Conservation (phyloP, 164 flowering plant genomes). For the Sextonia rubra region DNA sequence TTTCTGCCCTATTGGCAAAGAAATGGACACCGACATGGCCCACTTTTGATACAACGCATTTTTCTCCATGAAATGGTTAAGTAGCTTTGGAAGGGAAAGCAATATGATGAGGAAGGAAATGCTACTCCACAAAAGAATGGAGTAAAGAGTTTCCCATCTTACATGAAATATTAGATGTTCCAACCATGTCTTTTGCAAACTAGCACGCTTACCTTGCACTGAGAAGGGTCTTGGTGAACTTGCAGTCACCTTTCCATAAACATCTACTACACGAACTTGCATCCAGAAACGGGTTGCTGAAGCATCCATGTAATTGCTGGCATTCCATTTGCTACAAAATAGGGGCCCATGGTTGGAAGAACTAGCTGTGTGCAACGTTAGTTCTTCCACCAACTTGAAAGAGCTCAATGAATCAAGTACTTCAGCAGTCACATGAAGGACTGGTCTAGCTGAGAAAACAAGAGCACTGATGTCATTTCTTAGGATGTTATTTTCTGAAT, state of each 20-base stretch:
- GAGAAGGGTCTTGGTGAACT: conserved; percentile 14
- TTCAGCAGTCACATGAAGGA: conserved; percentile 17
- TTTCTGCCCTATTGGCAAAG: conserved; percentile 13
- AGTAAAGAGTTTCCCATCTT: conserved; percentile 18
- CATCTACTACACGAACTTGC: conserved; percentile 13
- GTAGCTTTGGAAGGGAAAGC: conserved; percentile 14
- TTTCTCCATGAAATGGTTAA: conserved; percentile 13
- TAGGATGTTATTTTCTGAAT: background rate
- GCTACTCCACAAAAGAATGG: conserved; percentile 12
- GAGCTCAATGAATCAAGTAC: conserved; percentile 7
- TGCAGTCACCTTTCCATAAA: conserved; percentile 9
- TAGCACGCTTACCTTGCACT: conserved; percentile 12
- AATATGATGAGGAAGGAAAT: conserved; percentile 10
- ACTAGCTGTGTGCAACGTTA: conserved; percentile 5
- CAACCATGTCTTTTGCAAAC: conserved; percentile 13
- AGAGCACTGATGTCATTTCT: conserved; percentile 17
- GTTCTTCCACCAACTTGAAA: conserved; percentile 17
- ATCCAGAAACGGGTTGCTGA: conserved; percentile 20
- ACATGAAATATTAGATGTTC: conserved; percentile 11
- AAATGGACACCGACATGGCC: conserved; percentile 15
- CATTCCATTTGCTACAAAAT: conserved; percentile 9
- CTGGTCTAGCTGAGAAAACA: conserved; percentile 9
- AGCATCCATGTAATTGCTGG: conserved; percentile 8
- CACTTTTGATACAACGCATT: conserved; percentile 15
- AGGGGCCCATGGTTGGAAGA: conserved; percentile 3